Evolutionary conservation across 2,329 filamentous ascomycete species (phyloP).

Genomic region (Epichloe bromicola): DNA sequence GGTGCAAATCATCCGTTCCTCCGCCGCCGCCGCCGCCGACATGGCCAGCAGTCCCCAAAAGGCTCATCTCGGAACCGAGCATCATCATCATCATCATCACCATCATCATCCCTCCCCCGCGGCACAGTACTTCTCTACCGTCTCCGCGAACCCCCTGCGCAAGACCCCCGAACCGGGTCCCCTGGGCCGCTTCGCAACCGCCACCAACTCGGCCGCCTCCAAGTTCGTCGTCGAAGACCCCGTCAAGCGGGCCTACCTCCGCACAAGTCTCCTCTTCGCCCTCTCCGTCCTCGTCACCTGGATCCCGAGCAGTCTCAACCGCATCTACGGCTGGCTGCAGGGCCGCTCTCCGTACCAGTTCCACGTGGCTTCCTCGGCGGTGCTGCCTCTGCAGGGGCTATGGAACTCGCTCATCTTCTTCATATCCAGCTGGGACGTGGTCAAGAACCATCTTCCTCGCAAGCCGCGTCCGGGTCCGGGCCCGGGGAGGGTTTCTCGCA

Average conservation of each 20-base stretch:
- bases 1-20: slow-evolving; percentile 29
- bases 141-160: slow-evolving; percentile 9
- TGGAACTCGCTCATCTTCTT: slow-evolving; percentile 74
- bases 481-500: neutral
- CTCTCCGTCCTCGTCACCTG: slow-evolving; percentile 48
- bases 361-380: slow-evolving; percentile 55
- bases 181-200: slow-evolving; percentile 8
- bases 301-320: slow-evolving; percentile 59
- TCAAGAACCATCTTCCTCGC: slow-evolving; percentile 10
- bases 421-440: slow-evolving; percentile 39
- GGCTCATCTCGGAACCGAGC: slow-evolving; percentile 10
- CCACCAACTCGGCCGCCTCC: slow-evolving; percentile 18
- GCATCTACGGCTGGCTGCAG: slow-evolving; percentile 53
- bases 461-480: neutral
- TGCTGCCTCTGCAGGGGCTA: slow-evolving; percentile 64
- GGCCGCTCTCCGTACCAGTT: slow-evolving; percentile 45
- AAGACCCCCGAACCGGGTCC: neutral
- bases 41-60: slow-evolving; percentile 13
- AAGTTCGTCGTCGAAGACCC: slow-evolving; percentile 33
- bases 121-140: slow-evolving; percentile 22
- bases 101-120: slow-evolving; percentile 10
- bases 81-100: neutral
- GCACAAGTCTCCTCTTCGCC: slow-evolving; percentile 48
- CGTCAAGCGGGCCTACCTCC: slow-evolving; percentile 46
- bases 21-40: slow-evolving; percentile 10